Evolutionary conservation across 306 rosid genomes (phyloP).

Genomic region (Astragalus membranaceus): DNA sequence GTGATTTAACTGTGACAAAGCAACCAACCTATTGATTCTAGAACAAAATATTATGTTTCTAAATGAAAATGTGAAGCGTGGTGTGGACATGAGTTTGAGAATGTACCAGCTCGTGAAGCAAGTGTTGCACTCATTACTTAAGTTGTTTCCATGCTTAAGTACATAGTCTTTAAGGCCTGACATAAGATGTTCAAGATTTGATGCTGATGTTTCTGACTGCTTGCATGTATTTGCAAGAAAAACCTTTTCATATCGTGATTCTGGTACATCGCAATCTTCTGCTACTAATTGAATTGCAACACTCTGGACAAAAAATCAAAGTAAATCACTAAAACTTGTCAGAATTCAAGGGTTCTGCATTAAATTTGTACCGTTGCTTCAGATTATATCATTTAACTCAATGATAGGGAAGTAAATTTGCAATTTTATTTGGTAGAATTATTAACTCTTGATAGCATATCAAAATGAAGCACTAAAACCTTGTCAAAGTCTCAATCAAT

Average conservation of each 20-base stretch:
- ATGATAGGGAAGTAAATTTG: neutral
- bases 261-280: constrained; percentile 44
- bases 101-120: constrained; percentile 64
- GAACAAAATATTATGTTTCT: constrained; percentile 9
- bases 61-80: constrained; percentile 5
- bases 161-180: constrained; percentile 74
- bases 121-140: constrained; percentile 37
- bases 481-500: constrained; percentile 8
- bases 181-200: constrained; percentile 62
- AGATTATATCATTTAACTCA: neutral
- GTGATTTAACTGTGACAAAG: neutral
- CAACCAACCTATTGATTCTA: constrained; percentile 18
- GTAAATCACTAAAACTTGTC: constrained; percentile 12
- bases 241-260: constrained; percentile 43
- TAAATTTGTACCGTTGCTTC: neutral
- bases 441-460: neutral
- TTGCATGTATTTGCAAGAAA: constrained; percentile 46
- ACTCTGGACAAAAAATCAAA: constrained; percentile 44
- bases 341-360: neutral
- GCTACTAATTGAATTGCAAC: constrained; percentile 57
- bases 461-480: constrained; percentile 21
- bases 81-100: constrained; percentile 16
- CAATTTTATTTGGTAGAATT: constrained; percentile 4
- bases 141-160: constrained; percentile 60
- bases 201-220: constrained; percentile 34